phyloP scores from a whole-genome alignment of 2,329 filamentous ascomycete genomes.

The Fusarium sp. region DNA sequence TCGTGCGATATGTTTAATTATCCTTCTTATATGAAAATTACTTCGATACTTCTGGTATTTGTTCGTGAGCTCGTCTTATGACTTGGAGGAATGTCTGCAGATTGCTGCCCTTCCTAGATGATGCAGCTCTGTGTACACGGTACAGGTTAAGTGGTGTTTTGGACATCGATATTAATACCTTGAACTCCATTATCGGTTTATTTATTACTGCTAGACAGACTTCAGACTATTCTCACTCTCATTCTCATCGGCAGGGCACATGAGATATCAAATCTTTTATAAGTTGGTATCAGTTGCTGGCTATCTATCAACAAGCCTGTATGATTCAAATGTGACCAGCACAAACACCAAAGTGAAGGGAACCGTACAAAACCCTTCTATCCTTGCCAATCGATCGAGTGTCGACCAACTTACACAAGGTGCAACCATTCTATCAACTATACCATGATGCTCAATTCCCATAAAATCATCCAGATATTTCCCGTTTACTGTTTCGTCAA shows the following conservation, averaged over 20 bases:
- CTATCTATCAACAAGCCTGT: conserved; percentile 31
- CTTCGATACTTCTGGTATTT: too few relatives aligned
- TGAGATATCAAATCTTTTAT: background rate
- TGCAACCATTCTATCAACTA: conserved; percentile 13
- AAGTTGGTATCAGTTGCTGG: conserved; percentile 9
- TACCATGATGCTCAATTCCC: conserved; percentile 6
- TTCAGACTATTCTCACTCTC: background rate
- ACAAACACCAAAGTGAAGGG: conserved; percentile 22
- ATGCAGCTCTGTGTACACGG: background rate
- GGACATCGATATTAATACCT: background rate
- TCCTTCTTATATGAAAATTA: background rate
- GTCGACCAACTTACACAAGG: background rate
- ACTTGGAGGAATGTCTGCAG: background rate
- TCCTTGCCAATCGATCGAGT: conserved; percentile 18
- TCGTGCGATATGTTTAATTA: background rate
- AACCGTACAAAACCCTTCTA: conserved; percentile 8
- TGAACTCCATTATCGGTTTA: background rate
- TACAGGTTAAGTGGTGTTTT: background rate
- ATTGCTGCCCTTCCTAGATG: too few relatives aligned
- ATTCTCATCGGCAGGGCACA: background rate
- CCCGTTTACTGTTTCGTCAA: conserved; percentile 22
- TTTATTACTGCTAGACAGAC: background rate
- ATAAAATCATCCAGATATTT: conserved; percentile 28
- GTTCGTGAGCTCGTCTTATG: background rate
- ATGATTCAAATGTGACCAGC: conserved; percentile 38